phyloP scores from a whole-genome alignment of 176 grass and related monocot genomes.

The Luzula sylvatica region DNA sequence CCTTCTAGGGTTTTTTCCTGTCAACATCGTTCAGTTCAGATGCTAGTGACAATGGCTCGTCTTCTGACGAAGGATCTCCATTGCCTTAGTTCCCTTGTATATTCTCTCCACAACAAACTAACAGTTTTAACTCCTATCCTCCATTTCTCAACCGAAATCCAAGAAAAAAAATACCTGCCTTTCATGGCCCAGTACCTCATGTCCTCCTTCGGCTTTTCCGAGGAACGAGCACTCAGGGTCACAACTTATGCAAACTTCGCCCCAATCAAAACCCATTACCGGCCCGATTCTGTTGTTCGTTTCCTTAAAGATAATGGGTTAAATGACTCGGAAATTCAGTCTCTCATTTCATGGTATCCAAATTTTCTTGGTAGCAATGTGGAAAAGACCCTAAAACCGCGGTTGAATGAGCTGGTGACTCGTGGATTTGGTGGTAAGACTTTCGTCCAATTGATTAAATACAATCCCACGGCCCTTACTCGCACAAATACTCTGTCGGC shows the following conservation, averaged over 20 bases:
- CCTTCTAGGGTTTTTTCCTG: no score
- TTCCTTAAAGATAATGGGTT: conserved; percentile 12
- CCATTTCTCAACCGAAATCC: neutral
- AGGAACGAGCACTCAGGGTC: no score
- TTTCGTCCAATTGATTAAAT: conserved; percentile 1
- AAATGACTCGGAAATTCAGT: conserved; percentile 10
- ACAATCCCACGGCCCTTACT: neutral
- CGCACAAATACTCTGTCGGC: neutral
- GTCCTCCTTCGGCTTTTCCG: no score
- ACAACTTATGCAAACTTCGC: no score
- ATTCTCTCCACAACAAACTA: no score
- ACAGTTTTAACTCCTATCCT: no score
- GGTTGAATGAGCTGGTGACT: neutral
- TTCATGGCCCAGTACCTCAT: no score
- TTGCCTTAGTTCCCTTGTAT: no score
- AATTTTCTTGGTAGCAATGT: neutral
- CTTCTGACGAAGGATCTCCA: no score
- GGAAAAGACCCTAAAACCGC: neutral
- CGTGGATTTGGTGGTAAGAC: neutral
- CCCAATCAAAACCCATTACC: neutral
- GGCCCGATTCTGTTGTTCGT: neutral
- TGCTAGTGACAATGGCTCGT: no score
- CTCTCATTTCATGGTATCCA: neutral
- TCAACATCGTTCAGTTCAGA: no score
- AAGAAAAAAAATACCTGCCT: neutral